Percentiles rank a stretch among this genome's conserved stretches.
Evolutionary conservation across 352 stramenopile species (phyloP).

Genomic region (Thalassiosira pacifica): DNA sequence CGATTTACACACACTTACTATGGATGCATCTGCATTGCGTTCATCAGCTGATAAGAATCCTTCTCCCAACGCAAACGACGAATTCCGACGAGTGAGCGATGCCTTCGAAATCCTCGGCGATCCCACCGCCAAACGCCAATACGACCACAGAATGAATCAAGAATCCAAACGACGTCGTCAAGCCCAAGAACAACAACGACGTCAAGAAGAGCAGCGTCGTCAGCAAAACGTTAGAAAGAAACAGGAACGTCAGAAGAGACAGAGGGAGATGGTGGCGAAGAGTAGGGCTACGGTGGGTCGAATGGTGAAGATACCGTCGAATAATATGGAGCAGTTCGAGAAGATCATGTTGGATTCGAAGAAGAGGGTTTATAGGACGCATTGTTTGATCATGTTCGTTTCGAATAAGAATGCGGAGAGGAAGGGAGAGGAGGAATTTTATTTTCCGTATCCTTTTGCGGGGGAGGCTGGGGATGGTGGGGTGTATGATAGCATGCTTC

Average conservation of each 20-base stretch:
- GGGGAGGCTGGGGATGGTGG: background rate
- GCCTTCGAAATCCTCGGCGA: slow-evolving; percentile 52
- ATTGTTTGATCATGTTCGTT: slow-evolving; percentile 58
- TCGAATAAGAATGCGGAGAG: slow-evolving; percentile 51
- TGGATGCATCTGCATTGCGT: background rate
- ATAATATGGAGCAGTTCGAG: slow-evolving; percentile 34
- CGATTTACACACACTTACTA: no score
- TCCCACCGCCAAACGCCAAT: slow-evolving; percentile 24
- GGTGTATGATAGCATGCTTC: slow-evolving; percentile 8
- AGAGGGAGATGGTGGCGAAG: slow-evolving; percentile 25
- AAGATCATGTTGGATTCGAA: slow-evolving; percentile 22
- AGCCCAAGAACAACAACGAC: slow-evolving; percentile 5
- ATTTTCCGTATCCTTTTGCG: slow-evolving; percentile 55
- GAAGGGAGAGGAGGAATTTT: slow-evolving; percentile 39
- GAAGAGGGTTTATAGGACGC: slow-evolving; percentile 19
- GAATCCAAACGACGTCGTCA: background rate
- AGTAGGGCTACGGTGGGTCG: background rate
- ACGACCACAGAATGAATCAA: slow-evolving; percentile 17
- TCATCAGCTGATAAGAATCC: slow-evolving; percentile 55
- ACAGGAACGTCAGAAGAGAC: slow-evolving; percentile 6
- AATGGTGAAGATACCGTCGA: slow-evolving; percentile 30
- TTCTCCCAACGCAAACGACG: slow-evolving; percentile 39
- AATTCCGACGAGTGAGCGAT: slow-evolving; percentile 40
- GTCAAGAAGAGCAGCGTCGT: slow-evolving; percentile 11
- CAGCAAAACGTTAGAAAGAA: slow-evolving; percentile 8